Percentiles rank a stretch among this genome's conserved stretches.
phyloP scores from a whole-genome alignment of 345 rosid species.

The Iberis pinnata region DNA sequence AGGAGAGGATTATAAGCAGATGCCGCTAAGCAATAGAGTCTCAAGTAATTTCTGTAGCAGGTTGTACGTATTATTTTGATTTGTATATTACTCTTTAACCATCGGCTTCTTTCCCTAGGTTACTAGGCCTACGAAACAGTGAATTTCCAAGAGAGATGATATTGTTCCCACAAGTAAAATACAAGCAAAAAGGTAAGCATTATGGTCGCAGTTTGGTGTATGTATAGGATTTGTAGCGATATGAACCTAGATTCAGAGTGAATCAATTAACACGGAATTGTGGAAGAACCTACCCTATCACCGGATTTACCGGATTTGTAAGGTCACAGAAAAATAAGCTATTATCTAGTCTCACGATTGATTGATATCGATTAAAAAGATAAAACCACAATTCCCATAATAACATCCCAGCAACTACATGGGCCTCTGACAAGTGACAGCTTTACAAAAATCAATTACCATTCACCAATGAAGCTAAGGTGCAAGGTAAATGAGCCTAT shows the following conservation, averaged over 20 bases:
- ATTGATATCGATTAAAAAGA: too few relatives aligned
- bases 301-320: too few relatives aligned
- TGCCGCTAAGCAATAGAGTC: constrained; percentile 10
- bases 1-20: constrained; percentile 25
- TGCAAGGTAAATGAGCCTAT: constrained; percentile 6
- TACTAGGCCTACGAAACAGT: constrained; percentile 1
- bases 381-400: too few relatives aligned
- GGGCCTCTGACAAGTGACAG: too few relatives aligned
- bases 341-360: too few relatives aligned
- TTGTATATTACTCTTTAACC: constrained; percentile 13
- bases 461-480: not conserved
- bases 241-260: too few relatives aligned
- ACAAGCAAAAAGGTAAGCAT: not conserved
- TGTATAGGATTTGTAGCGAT: too few relatives aligned
- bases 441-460: too few relatives aligned
- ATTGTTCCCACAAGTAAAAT: not conserved
- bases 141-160: not conserved
- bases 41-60: not conserved
- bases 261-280: too few relatives aligned
- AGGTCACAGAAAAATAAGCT: too few relatives aligned
- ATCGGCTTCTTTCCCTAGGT: constrained; percentile 4
- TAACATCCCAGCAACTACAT: too few relatives aligned
- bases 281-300: too few relatives aligned
- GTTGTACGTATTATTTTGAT: not conserved
- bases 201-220: not conserved